phyloP scores from a whole-genome alignment of 1,139 yeast genomes.

The Suhomyces bokatorum region DNA sequence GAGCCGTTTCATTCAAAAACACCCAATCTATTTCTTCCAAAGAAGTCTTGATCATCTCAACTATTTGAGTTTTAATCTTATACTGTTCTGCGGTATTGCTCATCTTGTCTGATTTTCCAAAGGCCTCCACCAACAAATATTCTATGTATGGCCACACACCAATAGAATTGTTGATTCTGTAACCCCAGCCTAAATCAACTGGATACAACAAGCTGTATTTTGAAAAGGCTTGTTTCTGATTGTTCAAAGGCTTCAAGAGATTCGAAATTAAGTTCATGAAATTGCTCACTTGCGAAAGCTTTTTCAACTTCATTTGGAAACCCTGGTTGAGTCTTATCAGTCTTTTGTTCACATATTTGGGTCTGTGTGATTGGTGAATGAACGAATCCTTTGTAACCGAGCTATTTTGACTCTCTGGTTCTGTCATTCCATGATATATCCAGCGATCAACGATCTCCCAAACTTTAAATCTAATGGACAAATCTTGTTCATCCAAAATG shows the following conservation, averaged over 20 bases:
- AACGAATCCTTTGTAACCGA: constrained; percentile 8
- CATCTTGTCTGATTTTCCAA: constrained; percentile 44
- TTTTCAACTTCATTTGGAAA: constrained; percentile 34
- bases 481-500: constrained; percentile 40
- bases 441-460: constrained; percentile 79
- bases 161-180: constrained; percentile 48
- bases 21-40: constrained; percentile 65
- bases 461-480: constrained; percentile 44
- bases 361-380: constrained; percentile 17
- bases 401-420: constrained; percentile 13
- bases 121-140: constrained; percentile 64
- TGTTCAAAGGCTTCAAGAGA: constrained; percentile 28
- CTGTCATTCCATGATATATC: constrained; percentile 50
- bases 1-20: constrained; percentile 48
- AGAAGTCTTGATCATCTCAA: constrained; percentile 54
- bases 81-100: constrained; percentile 39
- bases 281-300: constrained; percentile 60
- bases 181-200: constrained; percentile 57
- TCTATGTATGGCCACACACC: constrained; percentile 86
- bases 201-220: constrained; percentile 58
- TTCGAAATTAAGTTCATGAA: constrained; percentile 54
- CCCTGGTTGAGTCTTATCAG: constrained; percentile 35
- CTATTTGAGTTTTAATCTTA: constrained; percentile 53
- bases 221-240: constrained; percentile 34
- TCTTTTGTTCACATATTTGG: constrained; percentile 27